Base-by-base conservation (phyloP, 768 basidiomycete species). In the Mrakia frigida region DNA sequence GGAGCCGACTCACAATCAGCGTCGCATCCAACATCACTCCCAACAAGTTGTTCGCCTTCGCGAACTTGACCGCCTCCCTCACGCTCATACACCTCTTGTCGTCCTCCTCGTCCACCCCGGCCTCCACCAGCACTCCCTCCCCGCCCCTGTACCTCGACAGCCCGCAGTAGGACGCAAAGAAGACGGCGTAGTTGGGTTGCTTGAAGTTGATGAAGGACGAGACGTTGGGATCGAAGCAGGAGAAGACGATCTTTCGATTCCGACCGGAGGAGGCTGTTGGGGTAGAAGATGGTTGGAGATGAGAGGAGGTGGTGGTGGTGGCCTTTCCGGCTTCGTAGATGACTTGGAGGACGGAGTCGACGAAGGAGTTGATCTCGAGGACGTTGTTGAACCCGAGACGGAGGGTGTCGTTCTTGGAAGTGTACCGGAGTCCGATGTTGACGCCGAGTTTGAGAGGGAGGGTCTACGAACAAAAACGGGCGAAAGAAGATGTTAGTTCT, bases 141-240 rank as follows among this genome's bases (percentile, higher is more conserved):
- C 56, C 79, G 28, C 77, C 80, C 7, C 41, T 41, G 33, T 18
- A 13, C 71, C 85, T 79, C 80, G 85, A 82, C 28, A 89, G 88
- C 37, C 94, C 94, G 82, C 95, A 98, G 80, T 89, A 89, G 10
- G 92, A 91, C 11, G 92, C 90, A 83, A 97, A 92, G 85, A 98
- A 97, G 52, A 98, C 95, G 73, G 96, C 94, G 87, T 96, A 98
- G 83, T 98, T 98, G 18, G 96, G 96, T 84, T 99, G 96, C 84
- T 99, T 99, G 97, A 96, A 98, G 81, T 99, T 98, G 74, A 98
- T 84, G 23, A 92, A 90, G 11, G 92, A 89, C 83, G 94, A 96
- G 0, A 94, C 88, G 81, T 92, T 90, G 13, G 95, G 92, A 68
- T 91, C 91, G 83, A 92, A 98, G 9, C 94, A 96, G 53, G 90